Evolutionary conservation across 176 grass and related monocot genomes (phyloP).

Genomic region (Panicum miliaceum): DNA sequence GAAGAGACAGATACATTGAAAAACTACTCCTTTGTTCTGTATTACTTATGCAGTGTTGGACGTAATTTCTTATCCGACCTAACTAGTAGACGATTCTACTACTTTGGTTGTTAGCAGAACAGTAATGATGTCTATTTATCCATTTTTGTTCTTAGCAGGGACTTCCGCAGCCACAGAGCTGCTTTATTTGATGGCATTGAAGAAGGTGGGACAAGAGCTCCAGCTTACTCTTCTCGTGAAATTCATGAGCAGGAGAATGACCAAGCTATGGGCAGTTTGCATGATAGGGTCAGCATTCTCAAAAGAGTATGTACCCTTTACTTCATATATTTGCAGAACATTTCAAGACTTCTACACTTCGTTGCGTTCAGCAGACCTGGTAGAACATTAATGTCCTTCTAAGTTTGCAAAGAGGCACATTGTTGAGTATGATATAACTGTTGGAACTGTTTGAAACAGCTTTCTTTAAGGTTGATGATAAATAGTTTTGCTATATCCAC

Average conservation of each 20-base stretch:
- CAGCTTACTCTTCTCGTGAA: slow-evolving; percentile 79
- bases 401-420: neutral
- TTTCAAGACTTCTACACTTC: neutral
- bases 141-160: slow-evolving; percentile 38
- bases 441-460: neutral
- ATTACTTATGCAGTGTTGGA: neutral
- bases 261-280: slow-evolving; percentile 65
- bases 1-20: neutral
- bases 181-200: slow-evolving; percentile 85
- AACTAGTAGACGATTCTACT: neutral
- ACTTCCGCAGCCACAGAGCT: slow-evolving; percentile 55
- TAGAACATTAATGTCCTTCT: slow-evolving; percentile 11
- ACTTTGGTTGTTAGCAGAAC: neutral
- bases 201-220: slow-evolving; percentile 60
- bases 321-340: neutral
- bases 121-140: neutral
- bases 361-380: neutral
- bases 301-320: slow-evolving; percentile 66
- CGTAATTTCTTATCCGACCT: neutral
- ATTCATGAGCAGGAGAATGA: slow-evolving; percentile 84
- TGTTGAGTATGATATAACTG: neutral
- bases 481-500: neutral
- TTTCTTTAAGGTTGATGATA: neutral
- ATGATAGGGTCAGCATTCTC: slow-evolving; percentile 79
- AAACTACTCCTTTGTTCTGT: slow-evolving; percentile 1